Base-by-base conservation (phyloP, 2,329 filamentous ascomycete genomes). In the Pyricularia sp. region DNA sequence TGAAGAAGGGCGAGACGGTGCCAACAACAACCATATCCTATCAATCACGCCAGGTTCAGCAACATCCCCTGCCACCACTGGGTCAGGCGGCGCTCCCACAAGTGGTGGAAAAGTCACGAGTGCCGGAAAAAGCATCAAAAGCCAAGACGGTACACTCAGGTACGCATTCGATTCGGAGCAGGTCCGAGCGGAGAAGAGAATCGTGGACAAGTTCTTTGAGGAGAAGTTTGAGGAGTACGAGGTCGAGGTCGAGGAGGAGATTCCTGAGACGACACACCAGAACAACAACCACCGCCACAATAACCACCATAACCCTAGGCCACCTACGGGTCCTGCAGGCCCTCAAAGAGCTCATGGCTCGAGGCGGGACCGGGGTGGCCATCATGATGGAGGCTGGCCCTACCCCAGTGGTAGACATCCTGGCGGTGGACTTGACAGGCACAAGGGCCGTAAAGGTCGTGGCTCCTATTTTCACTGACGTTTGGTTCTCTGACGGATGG, bases 151-250 rank as follows among this genome's bases (percentile, higher is more conserved):
- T 7, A 96, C 93, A 0, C 86, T 96, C 68, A 85, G 94, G 7
- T 97, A 96, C 74, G 91, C 97, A 75, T 87, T 97, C 62, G 90
- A 96, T 68, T 85, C 88, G 0, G 87, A 88, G 65, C 84, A 88
- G 62, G 92, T 92, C 1, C 82, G 83, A 61, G 80, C 81, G 19
- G 94, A 99, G 76, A 84, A 85, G 70, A 81, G 82, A 13, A 80
- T 82, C 13, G 88, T 93, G 1, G 81, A 82, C 4, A 80, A 83
- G 62, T 92, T 88, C 73, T 91, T 88, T 72, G 84, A 83, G 57
- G 84, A 88, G 59, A 88, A 91, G 71, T 91, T 85, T 70, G 89
- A 92, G 69, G 89, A 92, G 72, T 87, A 88, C 70, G 87, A 89
- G 72, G 79, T 90, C 57, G 91, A 96, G 72, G 85, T 92, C 28